Evolutionary conservation across 768 basidiomycete species (phyloP).

Genomic region (Collybia nuda): DNA sequence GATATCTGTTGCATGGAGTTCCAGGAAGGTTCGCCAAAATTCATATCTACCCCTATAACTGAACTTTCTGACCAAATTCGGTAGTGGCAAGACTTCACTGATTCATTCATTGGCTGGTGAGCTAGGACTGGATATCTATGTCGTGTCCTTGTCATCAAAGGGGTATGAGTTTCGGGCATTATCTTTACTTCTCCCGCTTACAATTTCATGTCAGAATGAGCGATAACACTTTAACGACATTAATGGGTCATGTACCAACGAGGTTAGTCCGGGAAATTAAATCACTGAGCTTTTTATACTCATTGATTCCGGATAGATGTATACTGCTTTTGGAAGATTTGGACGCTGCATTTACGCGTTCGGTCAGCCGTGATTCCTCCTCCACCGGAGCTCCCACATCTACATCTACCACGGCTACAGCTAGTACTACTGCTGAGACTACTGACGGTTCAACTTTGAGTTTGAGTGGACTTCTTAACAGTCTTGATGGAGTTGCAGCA

Average conservation of each 20-base stretch:
- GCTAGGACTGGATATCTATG: constrained; percentile 87
- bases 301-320: constrained; percentile 51
- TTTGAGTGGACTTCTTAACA: constrained; percentile 83
- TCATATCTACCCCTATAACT: constrained; percentile 2
- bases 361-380: constrained; percentile 75
- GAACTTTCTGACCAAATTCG: constrained; percentile 14
- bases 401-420: constrained; percentile 39
- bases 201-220: constrained; percentile 62
- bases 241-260: constrained; percentile 87
- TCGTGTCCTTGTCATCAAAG: constrained; percentile 85
- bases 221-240: constrained; percentile 81
- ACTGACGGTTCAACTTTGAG: constrained; percentile 82
- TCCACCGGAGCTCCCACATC: constrained; percentile 73
- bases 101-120: constrained; percentile 86
- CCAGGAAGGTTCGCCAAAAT: constrained; percentile 64
- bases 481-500: constrained; percentile 82
- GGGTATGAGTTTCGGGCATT: constrained; percentile 47
- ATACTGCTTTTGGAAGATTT: constrained; percentile 93
- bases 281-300: constrained; percentile 6
- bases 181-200: constrained; percentile 14
- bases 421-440: constrained; percentile 39
- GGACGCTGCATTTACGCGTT: constrained; percentile 88
- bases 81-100: constrained; percentile 81
- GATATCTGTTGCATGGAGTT: constrained; percentile 83
- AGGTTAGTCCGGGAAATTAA: constrained; percentile 44